Conservation (phyloP, 1,139 yeast species). For the Schwanniomyces etchellsii region DNA sequence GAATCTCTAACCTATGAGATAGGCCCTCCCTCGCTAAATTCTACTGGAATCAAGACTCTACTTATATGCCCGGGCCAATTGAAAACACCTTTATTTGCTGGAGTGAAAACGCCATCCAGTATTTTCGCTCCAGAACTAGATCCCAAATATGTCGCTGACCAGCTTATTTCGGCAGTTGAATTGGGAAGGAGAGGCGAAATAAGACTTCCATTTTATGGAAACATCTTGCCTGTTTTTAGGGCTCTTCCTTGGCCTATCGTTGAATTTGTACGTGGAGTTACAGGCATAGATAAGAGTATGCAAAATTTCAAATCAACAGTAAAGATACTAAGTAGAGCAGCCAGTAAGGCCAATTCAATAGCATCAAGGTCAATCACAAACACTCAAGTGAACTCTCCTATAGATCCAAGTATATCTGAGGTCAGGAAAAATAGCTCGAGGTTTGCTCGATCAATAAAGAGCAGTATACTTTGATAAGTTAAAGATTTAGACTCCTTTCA, state of each 20-base stretch:
- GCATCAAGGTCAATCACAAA: slow-evolving; percentile 6
- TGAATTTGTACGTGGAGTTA: slow-evolving; percentile 42
- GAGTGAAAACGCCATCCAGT: slow-evolving; percentile 66
- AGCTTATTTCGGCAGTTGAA: slow-evolving; percentile 51
- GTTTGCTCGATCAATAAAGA: too few species aligned
- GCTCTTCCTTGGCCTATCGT: slow-evolving; percentile 70
- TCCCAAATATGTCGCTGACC: slow-evolving; percentile 57
- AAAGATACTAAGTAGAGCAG: slow-evolving; percentile 8
- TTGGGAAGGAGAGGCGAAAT: slow-evolving; percentile 66
- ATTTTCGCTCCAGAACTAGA: slow-evolving; percentile 78
- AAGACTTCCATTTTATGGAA: slow-evolving; percentile 70
- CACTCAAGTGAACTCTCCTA: slow-evolving; percentile 1
- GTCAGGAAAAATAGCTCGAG: too few species aligned
- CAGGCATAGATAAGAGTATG: slow-evolving; percentile 65
- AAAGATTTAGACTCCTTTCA: too few species aligned
- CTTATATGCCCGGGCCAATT: slow-evolving; percentile 86
- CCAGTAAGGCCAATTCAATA: slow-evolving; percentile 15
- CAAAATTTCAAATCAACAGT: slow-evolving; percentile 22
- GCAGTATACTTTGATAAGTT: too few species aligned
- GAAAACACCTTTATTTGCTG: slow-evolving; percentile 63
- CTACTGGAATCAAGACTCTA: slow-evolving; percentile 61
- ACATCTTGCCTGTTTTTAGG: slow-evolving; percentile 64
- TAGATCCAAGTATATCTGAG: slow-evolving; percentile 1
- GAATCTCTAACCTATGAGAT: slow-evolving; percentile 74
- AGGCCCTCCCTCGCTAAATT: slow-evolving; percentile 43